Evolutionary conservation across 2,329 filamentous ascomycete species (phyloP).

Genomic region (Penicillium crustosum): DNA sequence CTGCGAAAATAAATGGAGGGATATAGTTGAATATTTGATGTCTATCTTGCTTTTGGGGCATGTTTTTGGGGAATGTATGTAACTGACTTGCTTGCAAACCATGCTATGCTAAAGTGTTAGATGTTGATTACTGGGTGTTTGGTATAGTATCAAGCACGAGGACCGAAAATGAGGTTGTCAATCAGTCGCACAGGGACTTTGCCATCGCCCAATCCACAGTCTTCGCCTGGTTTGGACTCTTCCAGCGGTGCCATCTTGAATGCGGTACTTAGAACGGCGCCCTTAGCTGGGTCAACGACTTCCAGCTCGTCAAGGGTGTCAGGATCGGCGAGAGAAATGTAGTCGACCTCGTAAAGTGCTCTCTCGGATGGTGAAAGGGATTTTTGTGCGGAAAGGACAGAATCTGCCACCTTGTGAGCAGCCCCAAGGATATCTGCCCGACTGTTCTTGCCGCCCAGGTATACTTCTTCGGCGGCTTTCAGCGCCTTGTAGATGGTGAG

Average conservation of each 20-base stretch:
- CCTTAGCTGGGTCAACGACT: constrained; percentile 65
- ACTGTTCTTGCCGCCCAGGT: constrained; percentile 54
- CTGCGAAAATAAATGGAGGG: background rate
- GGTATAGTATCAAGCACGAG: constrained; percentile 20
- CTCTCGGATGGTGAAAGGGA: constrained; percentile 60
- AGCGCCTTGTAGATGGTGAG: constrained; percentile 71
- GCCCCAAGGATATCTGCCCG: constrained; percentile 70
- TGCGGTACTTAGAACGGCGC: constrained; percentile 85
- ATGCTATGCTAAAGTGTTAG: background rate
- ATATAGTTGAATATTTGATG: constrained; percentile 5
- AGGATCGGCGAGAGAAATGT: constrained; percentile 86
- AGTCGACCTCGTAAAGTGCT: constrained; percentile 79
- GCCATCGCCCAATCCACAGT: constrained; percentile 67
- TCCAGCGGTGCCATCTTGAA: constrained; percentile 86
- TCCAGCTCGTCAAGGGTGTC: constrained; percentile 78
- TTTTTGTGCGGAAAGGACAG: constrained; percentile 61
- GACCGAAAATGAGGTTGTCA: constrained; percentile 79
- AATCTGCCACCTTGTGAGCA: constrained; percentile 61
- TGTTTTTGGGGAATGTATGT: background rate
- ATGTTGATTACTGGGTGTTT: background rate
- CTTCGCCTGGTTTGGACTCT: constrained; percentile 66
- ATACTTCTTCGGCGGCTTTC: constrained; percentile 67
- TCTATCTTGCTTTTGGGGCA: background rate
- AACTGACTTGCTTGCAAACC: background rate
- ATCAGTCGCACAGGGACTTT: constrained; percentile 82